These are phyloP conservation scores for Effrenium voratum DNA, from an alignment of 73 alveolate species.

Conservation along the genomic window DNA sequence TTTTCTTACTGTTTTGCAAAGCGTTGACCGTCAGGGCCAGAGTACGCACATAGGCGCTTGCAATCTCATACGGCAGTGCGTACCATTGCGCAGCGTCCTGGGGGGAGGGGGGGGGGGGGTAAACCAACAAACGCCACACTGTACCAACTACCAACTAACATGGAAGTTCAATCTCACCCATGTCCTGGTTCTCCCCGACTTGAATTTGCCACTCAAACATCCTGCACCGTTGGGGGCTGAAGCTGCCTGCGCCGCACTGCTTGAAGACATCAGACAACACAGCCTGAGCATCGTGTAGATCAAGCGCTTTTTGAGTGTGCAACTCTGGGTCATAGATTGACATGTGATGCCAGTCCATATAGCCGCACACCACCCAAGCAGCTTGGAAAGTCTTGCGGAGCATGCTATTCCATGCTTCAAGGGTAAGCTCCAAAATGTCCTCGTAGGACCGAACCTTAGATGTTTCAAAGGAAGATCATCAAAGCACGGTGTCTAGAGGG, in stretches of 20 bases:
- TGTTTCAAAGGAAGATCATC: too few relatives aligned
- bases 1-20: too few relatives aligned
- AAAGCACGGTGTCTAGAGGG: too few relatives aligned
- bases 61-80: conserved; percentile 3
- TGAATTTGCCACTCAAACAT: conserved; percentile 26
- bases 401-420: background rate
- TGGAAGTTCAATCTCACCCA: background rate
- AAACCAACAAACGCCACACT: too few relatives aligned
- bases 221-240: conserved; percentile 8
- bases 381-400: background rate
- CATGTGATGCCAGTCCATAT: background rate
- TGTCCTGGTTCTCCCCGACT: background rate
- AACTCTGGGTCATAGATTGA: background rate
- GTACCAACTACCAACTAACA: too few relatives aligned
- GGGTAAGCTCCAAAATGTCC: background rate
- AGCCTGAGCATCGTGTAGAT: background rate
- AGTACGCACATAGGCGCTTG: background rate
- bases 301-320: too few relatives aligned
- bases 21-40: background rate
- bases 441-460: background rate
- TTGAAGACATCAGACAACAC: background rate
- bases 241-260: background rate
- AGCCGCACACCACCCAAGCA: conserved; percentile 15
- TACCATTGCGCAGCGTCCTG: background rate
- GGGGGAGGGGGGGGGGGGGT: too few relatives aligned